Conservation (phyloP, 176 grass and related monocot genomes). For the Phoenix dactylifera region DNA sequence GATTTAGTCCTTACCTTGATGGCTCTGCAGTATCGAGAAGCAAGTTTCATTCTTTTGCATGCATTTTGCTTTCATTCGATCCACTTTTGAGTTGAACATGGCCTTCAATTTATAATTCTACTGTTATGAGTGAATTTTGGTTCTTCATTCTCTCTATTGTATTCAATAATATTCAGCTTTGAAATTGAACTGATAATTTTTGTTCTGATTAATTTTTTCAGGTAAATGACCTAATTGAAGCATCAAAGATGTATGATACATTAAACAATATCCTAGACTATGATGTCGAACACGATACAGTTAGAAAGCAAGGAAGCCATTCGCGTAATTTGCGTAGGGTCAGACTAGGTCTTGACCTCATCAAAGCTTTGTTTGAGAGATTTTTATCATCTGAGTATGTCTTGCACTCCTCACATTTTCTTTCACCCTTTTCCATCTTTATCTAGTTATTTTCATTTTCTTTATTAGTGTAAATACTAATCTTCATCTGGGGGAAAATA, state of each 20-base stretch:
- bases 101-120: too few species aligned
- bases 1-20: too few species aligned
- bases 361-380: conserved; percentile 75
- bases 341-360: conserved; percentile 84
- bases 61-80: too few species aligned
- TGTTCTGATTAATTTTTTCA: conserved; percentile 14
- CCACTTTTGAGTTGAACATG: too few species aligned
- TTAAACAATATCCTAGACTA: conserved; percentile 75
- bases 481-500: too few species aligned
- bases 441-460: neutral
- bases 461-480: neutral
- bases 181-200: neutral
- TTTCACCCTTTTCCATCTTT: neutral
- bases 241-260: conserved; percentile 57
- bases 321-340: conserved; percentile 88
- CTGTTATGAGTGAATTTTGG: too few species aligned
- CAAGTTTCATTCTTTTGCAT: too few species aligned
- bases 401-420: neutral
- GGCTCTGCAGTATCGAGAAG: too few species aligned
- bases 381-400: conserved; percentile 67
- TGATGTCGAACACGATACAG: conserved; percentile 55
- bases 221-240: conserved; percentile 85
- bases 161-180: too few species aligned
- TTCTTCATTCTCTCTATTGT: too few species aligned
- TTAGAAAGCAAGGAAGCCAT: conserved; percentile 94